These are phyloP conservation scores for Venturia asperata DNA, from an alignment of 2,329 filamentous ascomycete genomes.

Conservation along the genomic window DNA sequence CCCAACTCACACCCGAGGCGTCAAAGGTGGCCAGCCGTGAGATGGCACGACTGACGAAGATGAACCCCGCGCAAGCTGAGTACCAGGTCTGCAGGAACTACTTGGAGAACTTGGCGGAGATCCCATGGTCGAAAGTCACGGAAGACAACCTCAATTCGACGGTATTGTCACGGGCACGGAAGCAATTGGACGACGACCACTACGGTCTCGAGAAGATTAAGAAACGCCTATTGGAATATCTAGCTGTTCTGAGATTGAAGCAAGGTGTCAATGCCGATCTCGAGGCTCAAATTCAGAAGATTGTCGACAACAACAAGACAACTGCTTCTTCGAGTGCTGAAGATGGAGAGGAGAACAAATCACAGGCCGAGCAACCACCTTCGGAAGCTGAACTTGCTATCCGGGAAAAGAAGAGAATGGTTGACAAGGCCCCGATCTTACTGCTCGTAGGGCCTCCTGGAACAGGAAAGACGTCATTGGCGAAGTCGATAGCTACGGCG, in stretches of 20 bases:
- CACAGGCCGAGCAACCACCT: conserved; percentile 31
- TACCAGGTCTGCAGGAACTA: conserved; percentile 92
- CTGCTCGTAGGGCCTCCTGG: conserved; percentile 89
- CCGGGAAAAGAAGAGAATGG: conserved; percentile 73
- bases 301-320: conserved; percentile 38
- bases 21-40: conserved; percentile 87
- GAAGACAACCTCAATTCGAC: conserved; percentile 78
- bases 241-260: conserved; percentile 93
- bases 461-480: conserved; percentile 91
- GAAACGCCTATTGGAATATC: conserved; percentile 88
- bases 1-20: conserved; percentile 74
- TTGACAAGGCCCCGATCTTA: conserved; percentile 93
- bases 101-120: conserved; percentile 86
- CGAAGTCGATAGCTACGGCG: conserved; percentile 85
- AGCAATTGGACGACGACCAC: conserved; percentile 91
- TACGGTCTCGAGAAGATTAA: conserved; percentile 97
- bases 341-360: conserved; percentile 45
- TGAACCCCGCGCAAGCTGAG: conserved; percentile 93
- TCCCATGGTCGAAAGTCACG: conserved; percentile 81
- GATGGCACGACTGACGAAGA: conserved; percentile 80
- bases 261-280: conserved; percentile 80
- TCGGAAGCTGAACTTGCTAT: conserved; percentile 59
- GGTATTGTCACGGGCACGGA: conserved; percentile 70
- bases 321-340: conserved; percentile 27
- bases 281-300: conserved; percentile 63